These are phyloP conservation scores for Xylariaceae sp. DNA, from an alignment of 2,329 filamentous ascomycete genomes.

Conservation along the genomic window DNA sequence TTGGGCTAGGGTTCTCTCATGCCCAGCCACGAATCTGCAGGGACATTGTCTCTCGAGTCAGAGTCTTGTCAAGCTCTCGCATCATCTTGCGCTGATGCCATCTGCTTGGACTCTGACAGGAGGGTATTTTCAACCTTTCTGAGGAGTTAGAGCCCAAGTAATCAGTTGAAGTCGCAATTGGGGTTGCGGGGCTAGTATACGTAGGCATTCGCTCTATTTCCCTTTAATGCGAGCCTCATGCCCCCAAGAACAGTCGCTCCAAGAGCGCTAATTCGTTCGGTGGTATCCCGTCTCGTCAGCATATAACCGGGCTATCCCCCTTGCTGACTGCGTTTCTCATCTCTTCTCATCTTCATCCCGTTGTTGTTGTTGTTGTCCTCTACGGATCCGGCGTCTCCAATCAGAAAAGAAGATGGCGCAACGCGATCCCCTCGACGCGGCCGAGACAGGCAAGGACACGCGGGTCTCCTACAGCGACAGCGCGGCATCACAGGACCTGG, in stretches of 20 bases:
- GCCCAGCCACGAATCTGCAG: not conserved
- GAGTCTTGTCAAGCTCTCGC: not conserved
- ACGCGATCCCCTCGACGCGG: slow-evolving; percentile 7
- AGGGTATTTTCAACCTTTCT: too few species aligned
- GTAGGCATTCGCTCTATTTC: not conserved
- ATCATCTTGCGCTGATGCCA: not conserved
- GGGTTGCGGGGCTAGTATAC: not conserved
- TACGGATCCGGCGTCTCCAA: not conserved
- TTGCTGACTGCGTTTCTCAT: not conserved
- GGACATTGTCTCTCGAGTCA: not conserved
- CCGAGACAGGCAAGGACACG: slow-evolving; percentile 8
- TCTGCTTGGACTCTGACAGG: not conserved
- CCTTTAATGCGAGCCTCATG: not conserved
- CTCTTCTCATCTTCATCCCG: not conserved
- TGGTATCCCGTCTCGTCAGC: not conserved
- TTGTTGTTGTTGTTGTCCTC: not conserved
- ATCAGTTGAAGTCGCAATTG: not conserved
- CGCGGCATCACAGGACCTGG: slow-evolving; percentile 23
- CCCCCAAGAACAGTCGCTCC: not conserved
- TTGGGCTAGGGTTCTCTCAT: not conserved
- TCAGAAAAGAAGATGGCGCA: slow-evolving; percentile 13
- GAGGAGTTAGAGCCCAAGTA: too few species aligned
- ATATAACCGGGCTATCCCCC: slow-evolving; percentile 7
- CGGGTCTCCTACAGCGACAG: slow-evolving; percentile 16
- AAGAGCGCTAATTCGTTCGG: not conserved